Evolutionary conservation across 192 early-diverging fungal genomes (phyloP), one percentile per base, ranked within the genome.

Genomic region (Gamsiella multidivaricata): DNA sequence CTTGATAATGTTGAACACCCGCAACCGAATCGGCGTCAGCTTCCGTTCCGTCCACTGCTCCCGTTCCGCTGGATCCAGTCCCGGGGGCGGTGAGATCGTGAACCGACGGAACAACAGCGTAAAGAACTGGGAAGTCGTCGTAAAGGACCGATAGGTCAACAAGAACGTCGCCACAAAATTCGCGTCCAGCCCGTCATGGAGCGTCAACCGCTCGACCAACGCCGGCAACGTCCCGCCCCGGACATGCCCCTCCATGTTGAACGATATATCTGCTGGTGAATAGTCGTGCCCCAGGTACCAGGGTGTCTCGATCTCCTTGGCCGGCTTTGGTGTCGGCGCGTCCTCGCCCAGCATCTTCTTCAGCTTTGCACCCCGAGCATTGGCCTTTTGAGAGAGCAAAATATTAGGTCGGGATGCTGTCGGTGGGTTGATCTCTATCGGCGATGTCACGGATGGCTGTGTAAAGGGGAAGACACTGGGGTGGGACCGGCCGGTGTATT

Each of bases 81-180:
- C 88, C 7, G 47, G 43, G 0, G 96, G 95, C 12, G 95, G 90
- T 61, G 82, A 55, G 33, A 98, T 89, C 43, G 86, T 73, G 78
- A 93, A 97, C 57, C 97, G 89, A n/a, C 75, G 76, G 67, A 90
- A 89, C 46, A 99, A 82, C 25, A 89, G 72, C 4, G 85, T 81
- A 39, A 97, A 87, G 34, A 99, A 87, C 61, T 94, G 90, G 2
- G 78, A 82, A 0, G 95, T 90, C 0, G 91, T 88, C 4, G 90
- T 88, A 63, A 98, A 98, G 23, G 95, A 95, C 41, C 94, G 94
- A 84, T 97, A 99, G 4, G 97, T 98, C 34, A 99, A 83, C 61
- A 99, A 74, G 79, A 99, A 98, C 0, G 96, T 94, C 31, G 85
- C 88, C 33, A 89, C 90, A 83, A 94, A 98, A 70, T 89, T 91